Conservation (phyloP, 1,139 yeast genomes). For the Geotrichum aggregatum region DNA sequence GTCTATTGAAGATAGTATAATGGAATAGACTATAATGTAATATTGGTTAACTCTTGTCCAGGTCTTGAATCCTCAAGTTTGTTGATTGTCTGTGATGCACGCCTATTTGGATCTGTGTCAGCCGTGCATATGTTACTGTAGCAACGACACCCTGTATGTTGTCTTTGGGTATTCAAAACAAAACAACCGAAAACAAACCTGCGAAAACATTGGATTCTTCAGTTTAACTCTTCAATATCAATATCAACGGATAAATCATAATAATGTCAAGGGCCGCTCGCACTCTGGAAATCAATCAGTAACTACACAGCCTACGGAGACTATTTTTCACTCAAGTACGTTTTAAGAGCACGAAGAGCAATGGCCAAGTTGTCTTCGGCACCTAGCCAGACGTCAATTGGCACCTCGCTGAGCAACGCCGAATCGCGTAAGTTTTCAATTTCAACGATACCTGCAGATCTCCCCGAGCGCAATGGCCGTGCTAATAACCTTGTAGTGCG, state of each 20-base stretch:
- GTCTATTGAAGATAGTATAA: constrained; percentile 1
- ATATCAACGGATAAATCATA: background rate
- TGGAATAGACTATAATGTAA: background rate
- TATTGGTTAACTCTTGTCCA: background rate
- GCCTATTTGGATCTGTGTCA: too few relatives aligned
- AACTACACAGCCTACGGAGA: too few relatives aligned
- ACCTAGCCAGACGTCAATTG: background rate
- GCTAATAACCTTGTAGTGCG: background rate
- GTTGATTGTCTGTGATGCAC: too few relatives aligned
- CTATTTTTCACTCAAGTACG: too few relatives aligned
- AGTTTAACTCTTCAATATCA: background rate
- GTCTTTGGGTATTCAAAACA: background rate
- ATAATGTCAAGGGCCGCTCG: background rate
- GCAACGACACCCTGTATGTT: background rate
- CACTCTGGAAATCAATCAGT: too few relatives aligned
- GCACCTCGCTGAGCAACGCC: background rate
- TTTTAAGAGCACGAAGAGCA: background rate
- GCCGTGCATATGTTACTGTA: background rate
- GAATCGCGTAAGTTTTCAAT: constrained; percentile 4
- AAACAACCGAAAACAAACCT: background rate
- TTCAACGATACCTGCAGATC: too few relatives aligned
- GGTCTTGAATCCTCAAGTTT: too few relatives aligned
- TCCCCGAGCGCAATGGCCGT: too few relatives aligned
- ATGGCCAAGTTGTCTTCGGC: constrained; percentile 8
- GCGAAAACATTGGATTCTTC: background rate